Percentiles rank a stretch among this genome's conserved stretches.
Evolutionary conservation across 192 early-diverging fungal genomes (phyloP).

Genomic region (Coemansia sp.): DNA sequence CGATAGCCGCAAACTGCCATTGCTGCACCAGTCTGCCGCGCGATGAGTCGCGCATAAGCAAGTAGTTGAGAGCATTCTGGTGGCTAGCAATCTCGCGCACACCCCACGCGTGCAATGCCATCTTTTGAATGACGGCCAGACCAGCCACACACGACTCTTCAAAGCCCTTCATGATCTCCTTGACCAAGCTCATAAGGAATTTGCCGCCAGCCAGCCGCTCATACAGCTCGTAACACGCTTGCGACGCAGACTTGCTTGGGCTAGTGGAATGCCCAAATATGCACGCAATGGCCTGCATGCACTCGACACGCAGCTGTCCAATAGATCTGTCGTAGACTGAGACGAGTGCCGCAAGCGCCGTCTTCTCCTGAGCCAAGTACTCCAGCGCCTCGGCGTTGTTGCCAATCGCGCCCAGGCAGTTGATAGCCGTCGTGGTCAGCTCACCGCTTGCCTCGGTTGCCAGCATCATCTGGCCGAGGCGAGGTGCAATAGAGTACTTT

Average conservation of each 20-base stretch:
- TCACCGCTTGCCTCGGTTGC: slow-evolving; percentile 16
- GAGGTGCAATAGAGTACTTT: slow-evolving; percentile 31
- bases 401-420: slow-evolving; percentile 45
- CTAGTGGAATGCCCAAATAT: slow-evolving; percentile 38
- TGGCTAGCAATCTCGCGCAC: slow-evolving; percentile 47
- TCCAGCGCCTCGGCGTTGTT: slow-evolving; percentile 39
- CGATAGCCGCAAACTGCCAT: slow-evolving; percentile 47
- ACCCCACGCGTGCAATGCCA: slow-evolving; percentile 47
- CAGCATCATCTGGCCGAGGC: slow-evolving; percentile 28
- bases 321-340: slow-evolving; percentile 32
- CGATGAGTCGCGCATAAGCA: slow-evolving; percentile 47
- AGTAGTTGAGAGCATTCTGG: slow-evolving; percentile 39
- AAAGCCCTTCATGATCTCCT: slow-evolving; percentile 55
- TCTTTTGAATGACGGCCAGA: slow-evolving; percentile 46
- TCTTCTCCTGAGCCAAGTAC: slow-evolving; percentile 40
- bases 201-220: slow-evolving; percentile 34
- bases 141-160: slow-evolving; percentile 50
- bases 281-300: slow-evolving; percentile 45
- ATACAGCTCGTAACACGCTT: slow-evolving; percentile 50
- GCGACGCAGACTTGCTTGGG: slow-evolving; percentile 29
- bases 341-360: slow-evolving; percentile 37
- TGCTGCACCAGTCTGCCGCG: slow-evolving; percentile 44
- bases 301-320: slow-evolving; percentile 36
- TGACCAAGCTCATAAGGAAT: slow-evolving; percentile 37
- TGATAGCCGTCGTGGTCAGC: slow-evolving; percentile 30